phyloP scores from a whole-genome alignment of 352 stramenopile species.

The Pythium apleroticum region DNA sequence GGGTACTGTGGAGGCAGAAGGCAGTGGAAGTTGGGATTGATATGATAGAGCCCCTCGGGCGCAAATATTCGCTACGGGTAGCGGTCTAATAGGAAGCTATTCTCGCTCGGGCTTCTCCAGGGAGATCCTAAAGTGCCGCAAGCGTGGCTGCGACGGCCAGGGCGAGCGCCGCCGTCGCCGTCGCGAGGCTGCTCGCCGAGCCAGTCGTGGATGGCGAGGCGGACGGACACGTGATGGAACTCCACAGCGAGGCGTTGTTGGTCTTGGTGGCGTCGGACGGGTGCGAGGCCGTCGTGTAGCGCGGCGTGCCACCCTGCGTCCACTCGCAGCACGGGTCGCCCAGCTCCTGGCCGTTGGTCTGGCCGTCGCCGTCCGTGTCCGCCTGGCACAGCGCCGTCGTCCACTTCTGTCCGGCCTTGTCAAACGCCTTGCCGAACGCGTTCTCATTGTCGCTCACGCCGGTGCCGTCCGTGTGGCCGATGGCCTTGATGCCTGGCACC shows the following conservation, averaged over 20 bases:
- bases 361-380: conserved; percentile 52
- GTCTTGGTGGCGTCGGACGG: conserved; percentile 13
- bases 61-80: neutral
- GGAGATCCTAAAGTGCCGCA: neutral
- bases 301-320: neutral
- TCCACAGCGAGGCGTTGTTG: conserved; percentile 11
- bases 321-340: conserved; percentile 49
- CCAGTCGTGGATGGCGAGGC: neutral
- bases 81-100: no score
- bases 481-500: conserved; percentile 22
- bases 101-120: neutral
- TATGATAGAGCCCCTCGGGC: neutral
- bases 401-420: conserved; percentile 22
- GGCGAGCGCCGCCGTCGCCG: neutral
- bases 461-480: conserved; percentile 28
- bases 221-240: conserved; percentile 4
- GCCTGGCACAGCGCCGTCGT: conserved; percentile 39
- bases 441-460: conserved; percentile 23
- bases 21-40: neutral
- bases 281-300: conserved; percentile 28
- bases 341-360: conserved; percentile 59
- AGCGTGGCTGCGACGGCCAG: neutral
- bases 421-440: conserved; percentile 45
- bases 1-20: neutral
- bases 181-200: neutral